Base-by-base conservation (phyloP, 768 basidiomycete species). In the Leccinum olivaceopallidum region DNA sequence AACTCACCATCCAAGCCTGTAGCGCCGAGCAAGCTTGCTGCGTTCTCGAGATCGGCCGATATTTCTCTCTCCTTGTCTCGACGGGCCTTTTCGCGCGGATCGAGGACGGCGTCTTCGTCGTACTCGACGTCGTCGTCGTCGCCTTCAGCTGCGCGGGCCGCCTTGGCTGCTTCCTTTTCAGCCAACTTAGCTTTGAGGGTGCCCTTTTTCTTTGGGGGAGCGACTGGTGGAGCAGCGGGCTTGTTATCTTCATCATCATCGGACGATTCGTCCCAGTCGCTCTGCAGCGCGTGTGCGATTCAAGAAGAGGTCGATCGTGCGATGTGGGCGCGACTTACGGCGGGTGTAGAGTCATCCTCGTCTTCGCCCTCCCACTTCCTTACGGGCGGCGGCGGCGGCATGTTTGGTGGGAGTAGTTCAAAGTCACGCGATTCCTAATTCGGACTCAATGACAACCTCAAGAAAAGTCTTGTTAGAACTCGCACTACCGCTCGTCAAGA, bases 221-320 rank as follows among this genome's bases (percentile, higher is more conserved):
- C 86, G 51, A 80, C 83, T 0, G 84, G 65, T 5, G 79, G 70
- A 2, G 83, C 56, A 47, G 79, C 73, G 6, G 80, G 75, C 52
- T 83, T 76, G 61, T 77, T 79, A 3, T 86, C 84, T 12, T 86
- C 85, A 57, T 92, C 92, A 42, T 89, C 88, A 6, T 85, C 85
- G 7, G 87, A 87, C 1, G 90, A 90, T 36, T 80, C 91, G 67
- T 98, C 95, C 96, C 96, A 98, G 75, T 97, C 95, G 75, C 92
- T 94, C 94, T 96, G 67, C 26, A 26, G 26, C 26, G 26, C 26
- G 26, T 26, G 14, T 3, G 44, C 26, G 32, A 22, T 18, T 42
- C 39, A 42, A 42, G 39, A 18, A 1, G 39, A 42, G 18, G 39
- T 42, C 18, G 39, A 42, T 59, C 32, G 20, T n/a, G 16, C 4